These are phyloP conservation scores for Sutorius eximius DNA, from an alignment of 1,284 basidiomycete genomes.

Conservation along the genomic window DNA sequence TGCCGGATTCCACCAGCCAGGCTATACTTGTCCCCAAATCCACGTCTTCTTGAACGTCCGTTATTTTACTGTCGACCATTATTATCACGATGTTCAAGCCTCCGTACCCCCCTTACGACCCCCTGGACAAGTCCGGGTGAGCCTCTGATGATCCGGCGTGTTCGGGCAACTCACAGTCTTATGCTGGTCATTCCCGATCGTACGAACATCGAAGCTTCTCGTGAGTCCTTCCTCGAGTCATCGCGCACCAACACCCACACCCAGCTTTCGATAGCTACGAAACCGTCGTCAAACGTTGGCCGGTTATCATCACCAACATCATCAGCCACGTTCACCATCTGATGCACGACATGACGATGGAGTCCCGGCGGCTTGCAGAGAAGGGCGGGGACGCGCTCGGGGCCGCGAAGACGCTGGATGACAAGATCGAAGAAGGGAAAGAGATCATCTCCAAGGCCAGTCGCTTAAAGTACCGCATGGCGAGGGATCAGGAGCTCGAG, in stretches of 20 bases:
- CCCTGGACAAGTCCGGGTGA: constrained; percentile 60
- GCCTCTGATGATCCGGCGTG: constrained; percentile 11
- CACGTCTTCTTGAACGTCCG: background rate
- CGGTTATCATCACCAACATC: constrained; percentile 80
- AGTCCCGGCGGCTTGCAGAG: constrained; percentile 7
- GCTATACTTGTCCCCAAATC: background rate
- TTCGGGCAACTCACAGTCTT: background rate
- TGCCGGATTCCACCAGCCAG: no score
- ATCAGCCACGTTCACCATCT: constrained; percentile 70
- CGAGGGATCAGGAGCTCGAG: constrained; percentile 74
- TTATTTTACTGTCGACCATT: background rate
- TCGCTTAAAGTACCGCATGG: constrained; percentile 89
- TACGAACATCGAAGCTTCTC: constrained; percentile 40
- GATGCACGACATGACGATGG: constrained; percentile 51
- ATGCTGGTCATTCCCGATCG: constrained; percentile 4
- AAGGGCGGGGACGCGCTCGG: constrained; percentile 15
- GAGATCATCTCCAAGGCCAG: constrained; percentile 77
- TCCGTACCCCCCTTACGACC: constrained; percentile 64
- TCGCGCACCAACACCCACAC: background rate
- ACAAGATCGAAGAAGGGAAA: constrained; percentile 71
- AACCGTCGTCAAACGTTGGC: constrained; percentile 76
- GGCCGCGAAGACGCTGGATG: constrained; percentile 26
- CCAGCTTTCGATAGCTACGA: constrained; percentile 50
- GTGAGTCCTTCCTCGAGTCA: constrained; percentile 37
- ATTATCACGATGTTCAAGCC: constrained; percentile 42